A percentile compares a stretch with the other conserved stretches of the same genome.
Conservation (phyloP, 129 eudicot species). For the Escallonia herrerae region DNA sequence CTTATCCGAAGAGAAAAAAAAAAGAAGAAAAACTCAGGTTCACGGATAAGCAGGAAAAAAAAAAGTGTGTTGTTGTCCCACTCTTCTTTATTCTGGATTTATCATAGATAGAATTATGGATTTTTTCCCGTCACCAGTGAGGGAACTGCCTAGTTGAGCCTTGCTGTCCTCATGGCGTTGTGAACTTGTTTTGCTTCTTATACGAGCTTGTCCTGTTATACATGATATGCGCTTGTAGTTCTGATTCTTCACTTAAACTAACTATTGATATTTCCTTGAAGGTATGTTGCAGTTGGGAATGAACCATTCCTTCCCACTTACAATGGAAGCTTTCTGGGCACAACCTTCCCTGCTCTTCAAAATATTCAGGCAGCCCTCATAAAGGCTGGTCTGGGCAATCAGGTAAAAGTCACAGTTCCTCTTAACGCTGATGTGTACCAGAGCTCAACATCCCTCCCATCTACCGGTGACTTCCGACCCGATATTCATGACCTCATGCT, state of each 20-base stretch:
- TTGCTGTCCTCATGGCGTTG: no score
- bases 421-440: conserved; percentile 52
- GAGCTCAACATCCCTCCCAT: conserved; percentile 26
- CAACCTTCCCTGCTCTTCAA: conserved; percentile 56
- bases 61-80: no score
- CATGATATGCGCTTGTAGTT: no score
- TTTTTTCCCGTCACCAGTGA: no score
- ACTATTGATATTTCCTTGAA: conserved; percentile 2
- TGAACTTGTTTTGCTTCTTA: neutral
- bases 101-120: no score
- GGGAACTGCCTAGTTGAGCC: no score
- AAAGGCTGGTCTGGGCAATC: conserved; percentile 33
- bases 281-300: conserved; percentile 68
- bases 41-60: no score
- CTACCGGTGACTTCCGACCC: conserved; percentile 53
- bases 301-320: conserved; percentile 57
- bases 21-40: no score
- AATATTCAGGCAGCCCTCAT: conserved; percentile 48
- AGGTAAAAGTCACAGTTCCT: conserved; percentile 44
- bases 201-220: neutral
- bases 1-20: no score
- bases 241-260: neutral
- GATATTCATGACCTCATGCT: conserved; percentile 44
- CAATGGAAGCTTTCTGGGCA: conserved; percentile 48
- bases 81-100: no score